phyloP scores from a whole-genome alignment of 1,139 yeast genomes.

The Zygotorulaspora mrakii region DNA sequence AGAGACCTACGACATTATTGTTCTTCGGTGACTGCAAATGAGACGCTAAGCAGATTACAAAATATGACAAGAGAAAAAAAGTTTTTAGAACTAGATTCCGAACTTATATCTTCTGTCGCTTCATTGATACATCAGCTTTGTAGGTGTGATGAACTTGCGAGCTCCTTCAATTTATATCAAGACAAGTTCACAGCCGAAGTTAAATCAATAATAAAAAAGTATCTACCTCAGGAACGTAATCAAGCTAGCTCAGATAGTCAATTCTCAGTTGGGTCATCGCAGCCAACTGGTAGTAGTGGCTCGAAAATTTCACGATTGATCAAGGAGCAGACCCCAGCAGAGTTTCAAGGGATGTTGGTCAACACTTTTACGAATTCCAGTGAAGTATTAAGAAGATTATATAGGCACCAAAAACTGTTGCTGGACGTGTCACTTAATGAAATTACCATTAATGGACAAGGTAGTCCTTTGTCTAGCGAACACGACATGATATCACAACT shows the following conservation, averaged over 20 bases:
- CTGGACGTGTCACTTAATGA: slow-evolving; percentile 68
- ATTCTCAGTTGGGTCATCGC: slow-evolving; percentile 8
- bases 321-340: slow-evolving; percentile 63
- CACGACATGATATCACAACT: slow-evolving; percentile 50
- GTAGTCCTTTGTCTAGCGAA: slow-evolving; percentile 28
- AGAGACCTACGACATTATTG: slow-evolving; percentile 60
- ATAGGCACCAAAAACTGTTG: slow-evolving; percentile 73
- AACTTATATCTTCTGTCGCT: slow-evolving; percentile 38
- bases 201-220: slow-evolving; percentile 63
- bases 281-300: slow-evolving; percentile 23
- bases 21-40: slow-evolving; percentile 45
- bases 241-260: slow-evolving; percentile 25
- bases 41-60: slow-evolving; percentile 51
- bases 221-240: slow-evolving; percentile 48
- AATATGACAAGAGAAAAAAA: slow-evolving; percentile 25
- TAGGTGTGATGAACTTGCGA: slow-evolving; percentile 59
- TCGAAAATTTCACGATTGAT: slow-evolving; percentile 52
- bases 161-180: slow-evolving; percentile 65
- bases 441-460: slow-evolving; percentile 35
- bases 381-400: slow-evolving; percentile 68
- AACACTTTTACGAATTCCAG: slow-evolving; percentile 61
- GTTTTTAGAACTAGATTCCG: slow-evolving; percentile 22
- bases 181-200: slow-evolving; percentile 65
- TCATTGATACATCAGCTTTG: slow-evolving; percentile 53
- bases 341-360: slow-evolving; percentile 68